These are phyloP conservation scores for Phaeophleospora eucalypticola DNA, from an alignment of 2,329 filamentous ascomycete species.

Conservation along the genomic window DNA sequence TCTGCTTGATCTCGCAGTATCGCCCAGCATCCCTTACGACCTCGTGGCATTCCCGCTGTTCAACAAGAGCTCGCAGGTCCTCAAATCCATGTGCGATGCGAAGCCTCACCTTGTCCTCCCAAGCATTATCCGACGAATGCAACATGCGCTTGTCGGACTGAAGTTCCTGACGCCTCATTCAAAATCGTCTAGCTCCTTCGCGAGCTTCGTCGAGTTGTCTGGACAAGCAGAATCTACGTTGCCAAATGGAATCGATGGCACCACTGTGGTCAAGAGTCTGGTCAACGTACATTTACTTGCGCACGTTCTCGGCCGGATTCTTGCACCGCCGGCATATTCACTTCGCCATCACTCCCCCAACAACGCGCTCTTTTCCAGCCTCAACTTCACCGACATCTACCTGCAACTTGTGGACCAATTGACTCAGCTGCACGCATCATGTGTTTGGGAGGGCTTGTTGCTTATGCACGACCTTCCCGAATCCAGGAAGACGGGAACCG, in stretches of 20 bases:
- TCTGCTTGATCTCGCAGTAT: constrained; percentile 76
- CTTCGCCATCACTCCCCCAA: constrained; percentile 47
- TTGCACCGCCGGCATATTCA: constrained; percentile 27
- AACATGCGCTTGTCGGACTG: constrained; percentile 64
- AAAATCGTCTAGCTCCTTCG: constrained; percentile 27
- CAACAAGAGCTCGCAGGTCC: constrained; percentile 66
- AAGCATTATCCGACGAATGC: constrained; percentile 70
- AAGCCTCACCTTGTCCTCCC: constrained; percentile 78
- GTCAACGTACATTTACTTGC: constrained; percentile 72
- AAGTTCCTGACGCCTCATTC: constrained; percentile 59
- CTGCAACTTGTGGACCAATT: constrained; percentile 67
- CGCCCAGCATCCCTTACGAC: constrained; percentile 73
- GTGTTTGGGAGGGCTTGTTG: constrained; percentile 79
- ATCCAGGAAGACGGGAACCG: constrained; percentile 54
- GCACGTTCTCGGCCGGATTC: constrained; percentile 56
- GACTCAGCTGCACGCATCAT: constrained; percentile 71
- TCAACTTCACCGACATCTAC: constrained; percentile 85
- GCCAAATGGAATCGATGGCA: constrained; percentile 54
- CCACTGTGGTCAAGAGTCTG: constrained; percentile 71
- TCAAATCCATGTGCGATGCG: constrained; percentile 74
- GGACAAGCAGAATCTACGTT: constrained; percentile 15
- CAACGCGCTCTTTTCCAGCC: constrained; percentile 65
- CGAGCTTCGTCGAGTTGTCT: constrained; percentile 17
- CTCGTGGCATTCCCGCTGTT: constrained; percentile 65
- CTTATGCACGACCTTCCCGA: constrained; percentile 70